These are phyloP conservation scores for Ceratobasidium papillatum DNA, from an alignment of 1,284 basidiomycete species.

Conservation along the genomic window DNA sequence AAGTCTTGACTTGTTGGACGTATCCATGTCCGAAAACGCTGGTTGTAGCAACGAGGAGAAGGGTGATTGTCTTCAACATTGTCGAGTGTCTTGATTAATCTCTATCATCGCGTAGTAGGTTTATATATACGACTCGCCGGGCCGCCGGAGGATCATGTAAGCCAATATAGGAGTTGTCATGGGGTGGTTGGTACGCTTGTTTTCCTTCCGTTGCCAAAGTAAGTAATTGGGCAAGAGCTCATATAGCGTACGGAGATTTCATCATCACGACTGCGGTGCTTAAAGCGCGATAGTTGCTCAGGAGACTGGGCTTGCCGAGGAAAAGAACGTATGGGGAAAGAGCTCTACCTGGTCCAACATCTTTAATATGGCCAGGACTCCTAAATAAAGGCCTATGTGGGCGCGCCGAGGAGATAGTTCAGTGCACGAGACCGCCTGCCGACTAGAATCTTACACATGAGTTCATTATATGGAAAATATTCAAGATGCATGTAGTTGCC, in stretches of 20 bases:
- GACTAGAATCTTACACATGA: neutral
- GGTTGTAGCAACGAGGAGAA: constrained; percentile 38
- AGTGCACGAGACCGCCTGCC: neutral
- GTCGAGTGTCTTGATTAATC: neutral
- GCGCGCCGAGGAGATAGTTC: neutral
- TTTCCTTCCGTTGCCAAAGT: neutral
- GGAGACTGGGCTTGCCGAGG: neutral
- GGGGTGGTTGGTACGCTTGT: neutral
- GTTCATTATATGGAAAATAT: too few species aligned
- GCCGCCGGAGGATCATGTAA: neutral
- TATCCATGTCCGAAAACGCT: constrained; percentile 43
- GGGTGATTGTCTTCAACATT: constrained; percentile 27
- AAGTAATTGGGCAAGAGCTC: neutral
- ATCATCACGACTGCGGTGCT: neutral
- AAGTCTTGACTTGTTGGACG: constrained; percentile 40
- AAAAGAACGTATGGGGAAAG: neutral
- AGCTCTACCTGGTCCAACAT: neutral
- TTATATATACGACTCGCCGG: constrained; percentile 10
- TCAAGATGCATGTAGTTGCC: neutral
- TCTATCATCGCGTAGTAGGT: neutral
- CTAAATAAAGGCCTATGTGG: neutral
- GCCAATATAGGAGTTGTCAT: neutral
- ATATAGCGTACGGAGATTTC: neutral
- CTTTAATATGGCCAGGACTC: neutral
- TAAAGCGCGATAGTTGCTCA: neutral